These are phyloP conservation scores for Mycena polygramma DNA, from an alignment of 768 basidiomycete species.

Conservation along the genomic window DNA sequence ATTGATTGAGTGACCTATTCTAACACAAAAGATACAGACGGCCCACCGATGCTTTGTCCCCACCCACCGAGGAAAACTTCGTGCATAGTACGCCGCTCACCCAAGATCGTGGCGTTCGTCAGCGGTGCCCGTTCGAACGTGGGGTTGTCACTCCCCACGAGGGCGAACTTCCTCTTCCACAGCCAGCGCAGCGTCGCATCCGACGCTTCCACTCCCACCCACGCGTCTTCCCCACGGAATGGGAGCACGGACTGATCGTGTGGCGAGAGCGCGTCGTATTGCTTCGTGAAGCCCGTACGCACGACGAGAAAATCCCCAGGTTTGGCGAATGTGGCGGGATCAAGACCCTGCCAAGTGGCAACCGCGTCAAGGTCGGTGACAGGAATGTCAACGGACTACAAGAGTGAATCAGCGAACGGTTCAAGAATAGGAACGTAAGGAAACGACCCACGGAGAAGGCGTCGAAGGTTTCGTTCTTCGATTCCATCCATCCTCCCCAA, in stretches of 20 bases:
- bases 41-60: conserved; percentile 26
- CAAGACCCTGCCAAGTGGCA: no score
- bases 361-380: no score
- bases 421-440: no score
- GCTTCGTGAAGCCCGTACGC: conserved; percentile 28
- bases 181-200: conserved; percentile 31
- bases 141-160: conserved; percentile 31
- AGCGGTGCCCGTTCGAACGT: conserved; percentile 13
- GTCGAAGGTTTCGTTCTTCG: conserved; percentile 20
- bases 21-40: not conserved
- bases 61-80: conserved; percentile 33
- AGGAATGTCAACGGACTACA: no score
- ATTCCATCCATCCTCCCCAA: conserved; percentile 34
- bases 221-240: conserved; percentile 5
- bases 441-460: conserved; percentile 16
- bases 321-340: no score
- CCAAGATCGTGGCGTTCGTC: not conserved
- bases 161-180: conserved; percentile 31
- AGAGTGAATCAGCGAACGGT: no score
- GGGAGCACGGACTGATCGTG: conserved; percentile 26
- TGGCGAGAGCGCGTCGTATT: conserved; percentile 20
- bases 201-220: conserved; percentile 25
- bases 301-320: no score
- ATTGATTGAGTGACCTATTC: no score
- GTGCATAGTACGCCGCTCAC: conserved; percentile 19